A percentile compares a stretch with the other conserved stretches of the same genome.
phyloP scores from a whole-genome alignment of 306 rosid genomes.

The Canavalia ensiformis region DNA sequence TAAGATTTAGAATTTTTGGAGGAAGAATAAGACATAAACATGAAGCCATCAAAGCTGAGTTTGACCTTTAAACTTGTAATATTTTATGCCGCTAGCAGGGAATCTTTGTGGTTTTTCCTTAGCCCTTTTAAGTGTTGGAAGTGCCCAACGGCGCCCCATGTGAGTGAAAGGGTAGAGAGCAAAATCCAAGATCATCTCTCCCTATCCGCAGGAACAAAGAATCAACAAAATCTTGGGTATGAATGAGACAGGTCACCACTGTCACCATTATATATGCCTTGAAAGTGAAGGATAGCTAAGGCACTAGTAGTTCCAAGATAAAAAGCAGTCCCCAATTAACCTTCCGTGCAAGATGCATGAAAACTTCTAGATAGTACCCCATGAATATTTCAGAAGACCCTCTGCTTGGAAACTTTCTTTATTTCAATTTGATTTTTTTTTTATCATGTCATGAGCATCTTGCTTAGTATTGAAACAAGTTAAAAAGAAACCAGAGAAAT shows the following conservation, averaged over 20 bases:
- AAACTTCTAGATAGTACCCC: no score
- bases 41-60: slow-evolving; percentile 41
- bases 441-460: not conserved
- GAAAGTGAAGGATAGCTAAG: slow-evolving; percentile 48
- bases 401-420: not conserved
- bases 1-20: slow-evolving; percentile 5
- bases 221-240: slow-evolving; percentile 68
- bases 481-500: slow-evolving; percentile 1
- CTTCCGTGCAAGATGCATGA: slow-evolving; percentile 11
- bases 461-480: not conserved
- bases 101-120: slow-evolving; percentile 44
- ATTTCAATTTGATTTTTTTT: not conserved
- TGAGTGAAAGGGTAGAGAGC: slow-evolving; percentile 49
- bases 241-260: slow-evolving; percentile 64
- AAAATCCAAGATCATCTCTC: slow-evolving; percentile 62
- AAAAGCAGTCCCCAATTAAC: slow-evolving; percentile 50
- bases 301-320: slow-evolving; percentile 43
- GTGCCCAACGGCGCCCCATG: slow-evolving; percentile 48
- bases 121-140: slow-evolving; percentile 10
- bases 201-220: slow-evolving; percentile 62
- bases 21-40: slow-evolving; percentile 37
- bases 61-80: slow-evolving; percentile 4
- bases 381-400: no score
- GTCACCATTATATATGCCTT: slow-evolving; percentile 51
- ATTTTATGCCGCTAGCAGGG: slow-evolving; percentile 1